Conservation (phyloP, 192 early-diverging fungal species). For the Podila verticillata region DNA sequence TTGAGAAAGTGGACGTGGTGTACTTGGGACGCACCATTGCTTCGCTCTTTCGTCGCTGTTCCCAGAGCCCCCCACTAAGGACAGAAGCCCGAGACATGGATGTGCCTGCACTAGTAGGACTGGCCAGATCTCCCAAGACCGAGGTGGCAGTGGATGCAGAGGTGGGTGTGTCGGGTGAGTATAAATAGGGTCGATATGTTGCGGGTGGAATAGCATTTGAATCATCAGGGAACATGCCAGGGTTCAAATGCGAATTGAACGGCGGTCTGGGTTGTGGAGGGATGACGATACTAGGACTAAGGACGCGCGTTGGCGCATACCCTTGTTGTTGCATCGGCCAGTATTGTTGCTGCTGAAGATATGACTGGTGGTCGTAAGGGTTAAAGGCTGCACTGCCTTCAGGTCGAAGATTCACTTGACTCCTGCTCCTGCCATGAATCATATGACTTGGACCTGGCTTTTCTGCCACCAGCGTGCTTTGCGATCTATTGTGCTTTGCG, state of each 20-base stretch:
- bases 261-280: slow-evolving; percentile 11
- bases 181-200: not conserved
- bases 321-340: not conserved
- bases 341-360: slow-evolving; percentile 3
- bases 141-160: slow-evolving; percentile 7
- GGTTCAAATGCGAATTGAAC: not conserved
- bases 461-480: slow-evolving; percentile 10
- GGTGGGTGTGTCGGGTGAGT: not conserved
- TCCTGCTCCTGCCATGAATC: slow-evolving; percentile 20
- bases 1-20: slow-evolving; percentile 7
- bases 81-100: slow-evolving; percentile 33
- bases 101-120: slow-evolving; percentile 27
- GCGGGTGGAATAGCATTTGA: not conserved
- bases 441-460: not conserved
- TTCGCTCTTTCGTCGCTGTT: slow-evolving; percentile 21
- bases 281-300: slow-evolving; percentile 33
- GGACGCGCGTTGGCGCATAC: not conserved
- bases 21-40: slow-evolving; percentile 10
- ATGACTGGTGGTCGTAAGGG: slow-evolving; percentile 13
- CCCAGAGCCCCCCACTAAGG: not conserved
- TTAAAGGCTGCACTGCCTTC: slow-evolving; percentile 12
- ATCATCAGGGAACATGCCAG: slow-evolving; percentile 5
- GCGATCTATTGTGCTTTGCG: slow-evolving; percentile 28
- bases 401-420: slow-evolving; percentile 19
- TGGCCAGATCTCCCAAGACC: not conserved